Evolutionary conservation across 2,329 filamentous ascomycete genomes (phyloP).

Genomic region (Alternaria sp.): DNA sequence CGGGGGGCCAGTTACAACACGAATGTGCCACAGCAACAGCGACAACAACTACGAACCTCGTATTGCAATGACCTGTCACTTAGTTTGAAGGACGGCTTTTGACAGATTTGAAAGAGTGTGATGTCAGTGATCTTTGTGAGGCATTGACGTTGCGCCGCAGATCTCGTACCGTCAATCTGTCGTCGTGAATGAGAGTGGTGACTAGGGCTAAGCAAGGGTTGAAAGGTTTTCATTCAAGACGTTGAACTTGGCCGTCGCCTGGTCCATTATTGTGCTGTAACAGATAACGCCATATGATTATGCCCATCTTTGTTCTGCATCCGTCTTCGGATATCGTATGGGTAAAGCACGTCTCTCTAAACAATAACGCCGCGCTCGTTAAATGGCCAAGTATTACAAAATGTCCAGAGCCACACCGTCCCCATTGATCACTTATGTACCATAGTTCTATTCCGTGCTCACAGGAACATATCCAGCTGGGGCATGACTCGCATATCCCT

Average conservation of each 20-base stretch:
- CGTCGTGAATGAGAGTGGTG: not conserved
- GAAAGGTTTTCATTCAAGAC: conserved; percentile 1
- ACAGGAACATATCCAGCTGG: conserved; percentile 26
- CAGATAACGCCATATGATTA: conserved; percentile 1
- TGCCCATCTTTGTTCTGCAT: conserved; percentile 3
- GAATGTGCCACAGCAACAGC: conserved; percentile 1
- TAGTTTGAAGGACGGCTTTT: not conserved
- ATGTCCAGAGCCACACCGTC: not conserved
- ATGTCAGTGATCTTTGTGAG: not conserved
- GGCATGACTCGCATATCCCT: conserved; percentile 8
- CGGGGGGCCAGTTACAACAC: conserved; percentile 1
- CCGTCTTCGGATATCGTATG: conserved; percentile 1
- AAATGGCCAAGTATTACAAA: conserved; percentile 1
- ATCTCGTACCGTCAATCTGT: not conserved
- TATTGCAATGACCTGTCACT: not conserved
- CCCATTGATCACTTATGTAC: conserved; percentile 15
- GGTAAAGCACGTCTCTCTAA: not conserved
- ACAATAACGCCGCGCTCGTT: conserved; percentile 6
- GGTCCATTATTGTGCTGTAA: conserved; percentile 5
- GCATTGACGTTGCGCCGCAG: not conserved
- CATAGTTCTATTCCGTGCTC: conserved; percentile 25
- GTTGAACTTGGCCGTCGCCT: not conserved
- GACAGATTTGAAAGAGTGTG: not conserved
- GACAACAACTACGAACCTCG: not conserved
- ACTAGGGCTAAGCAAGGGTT: conserved; percentile 13